Percentiles rank a stretch among this genome's conserved stretches.
Conservation (phyloP, 2,329 filamentous ascomycete genomes). For the Iodosphaeria phyllophila region DNA sequence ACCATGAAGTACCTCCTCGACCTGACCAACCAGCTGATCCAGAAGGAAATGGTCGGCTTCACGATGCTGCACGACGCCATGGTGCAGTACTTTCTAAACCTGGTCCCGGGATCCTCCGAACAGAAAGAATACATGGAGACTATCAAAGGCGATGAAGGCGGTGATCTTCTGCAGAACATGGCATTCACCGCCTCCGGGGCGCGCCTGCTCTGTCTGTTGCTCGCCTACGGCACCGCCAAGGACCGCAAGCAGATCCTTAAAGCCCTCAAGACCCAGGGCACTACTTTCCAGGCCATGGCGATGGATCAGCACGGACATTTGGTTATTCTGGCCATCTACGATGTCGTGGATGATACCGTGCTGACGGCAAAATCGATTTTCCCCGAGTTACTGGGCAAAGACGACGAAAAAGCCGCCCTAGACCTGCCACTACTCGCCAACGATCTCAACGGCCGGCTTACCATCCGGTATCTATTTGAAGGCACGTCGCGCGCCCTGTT, state of each 20-base stretch:
- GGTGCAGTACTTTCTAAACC: conserved; percentile 84
- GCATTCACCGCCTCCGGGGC: conserved; percentile 86
- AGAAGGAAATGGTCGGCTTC: conserved; percentile 94
- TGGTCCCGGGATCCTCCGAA: conserved; percentile 60
- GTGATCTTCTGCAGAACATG: conserved; percentile 83
- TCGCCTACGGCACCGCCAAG: conserved; percentile 78
- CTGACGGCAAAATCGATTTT: conserved; percentile 73
- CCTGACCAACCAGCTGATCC: conserved; percentile 78
- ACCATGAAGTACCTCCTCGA: conserved; percentile 75
- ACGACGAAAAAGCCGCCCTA: conserved; percentile 39
- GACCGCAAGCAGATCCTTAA: conserved; percentile 79
- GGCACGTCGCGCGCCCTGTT: conserved; percentile 42
- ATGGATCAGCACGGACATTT: conserved; percentile 62
- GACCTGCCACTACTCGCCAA: conserved; percentile 47
- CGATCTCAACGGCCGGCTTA: conserved; percentile 43
- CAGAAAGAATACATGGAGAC: conserved; percentile 76
- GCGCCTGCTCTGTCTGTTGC: conserved; percentile 58
- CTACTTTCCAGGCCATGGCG: conserved; percentile 72
- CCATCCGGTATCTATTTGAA: conserved; percentile 70
- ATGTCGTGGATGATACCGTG: conserved; percentile 89
- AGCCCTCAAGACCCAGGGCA: conserved; percentile 74
- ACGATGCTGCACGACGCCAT: conserved; percentile 97
- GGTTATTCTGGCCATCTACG: conserved; percentile 70
- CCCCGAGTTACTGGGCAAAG: conserved; percentile 64
- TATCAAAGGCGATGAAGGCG: conserved; percentile 78